A percentile compares a stretch with the other conserved stretches of the same genome.
These are phyloP conservation scores for Colletotrichum eremochloae DNA, from an alignment of 2,329 filamentous ascomycete genomes.

Conservation along the genomic window DNA sequence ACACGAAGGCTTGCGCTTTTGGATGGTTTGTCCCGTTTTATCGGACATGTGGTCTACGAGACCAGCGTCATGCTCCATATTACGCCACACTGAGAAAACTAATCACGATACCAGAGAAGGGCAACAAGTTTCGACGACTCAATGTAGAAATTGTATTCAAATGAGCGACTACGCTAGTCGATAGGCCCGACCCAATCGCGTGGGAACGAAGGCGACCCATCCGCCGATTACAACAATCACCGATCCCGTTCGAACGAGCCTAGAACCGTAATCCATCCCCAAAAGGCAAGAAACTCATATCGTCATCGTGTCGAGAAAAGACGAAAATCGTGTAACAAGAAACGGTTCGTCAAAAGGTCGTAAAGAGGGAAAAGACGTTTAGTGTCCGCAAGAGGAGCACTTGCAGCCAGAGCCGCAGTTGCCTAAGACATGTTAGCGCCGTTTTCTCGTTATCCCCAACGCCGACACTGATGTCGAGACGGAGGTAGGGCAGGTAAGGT, in stretches of 20 bases:
- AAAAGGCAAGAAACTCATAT: slow-evolving; percentile 17
- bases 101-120: background rate
- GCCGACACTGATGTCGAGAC: slow-evolving; percentile 3
- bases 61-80: background rate
- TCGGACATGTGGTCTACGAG: no score
- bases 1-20: background rate
- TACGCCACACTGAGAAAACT: background rate
- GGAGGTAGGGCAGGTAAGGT: background rate
- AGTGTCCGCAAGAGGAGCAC: slow-evolving; percentile 38
- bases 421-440: slow-evolving; percentile 38
- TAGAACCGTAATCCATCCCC: background rate
- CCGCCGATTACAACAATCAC: slow-evolving; percentile 19
- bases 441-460: background rate
- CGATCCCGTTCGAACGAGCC: background rate
- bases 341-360: slow-evolving; percentile 11
- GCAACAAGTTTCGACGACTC: slow-evolving; percentile 3
- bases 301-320: slow-evolving; percentile 8
- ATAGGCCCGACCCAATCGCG: background rate
- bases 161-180: slow-evolving; percentile 33
- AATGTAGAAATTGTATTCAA: slow-evolving; percentile 25
- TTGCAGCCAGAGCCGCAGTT: slow-evolving; percentile 44
- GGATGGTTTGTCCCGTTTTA: background rate
- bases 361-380: background rate
- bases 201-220: slow-evolving; percentile 7
- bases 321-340: background rate